Percentiles rank a stretch among this genome's conserved stretches.
These are phyloP conservation scores for Terfezia boudieri DNA, from an alignment of 495 filamentous ascomycete genomes.

Conservation along the genomic window DNA sequence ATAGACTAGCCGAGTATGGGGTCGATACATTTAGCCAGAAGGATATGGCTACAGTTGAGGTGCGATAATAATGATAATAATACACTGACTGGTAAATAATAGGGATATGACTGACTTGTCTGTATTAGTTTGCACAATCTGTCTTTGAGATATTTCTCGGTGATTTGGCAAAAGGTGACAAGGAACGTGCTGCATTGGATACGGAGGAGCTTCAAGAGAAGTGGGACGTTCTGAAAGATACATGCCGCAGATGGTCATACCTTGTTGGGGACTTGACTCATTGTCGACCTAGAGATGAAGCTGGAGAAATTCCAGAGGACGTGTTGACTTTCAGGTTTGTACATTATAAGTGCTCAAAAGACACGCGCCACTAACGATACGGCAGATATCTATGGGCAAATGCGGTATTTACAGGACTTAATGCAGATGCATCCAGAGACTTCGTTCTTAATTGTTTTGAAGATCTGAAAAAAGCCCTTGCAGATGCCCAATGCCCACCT, in stretches of 20 bases:
- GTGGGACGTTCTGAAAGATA: slow-evolving; percentile 40
- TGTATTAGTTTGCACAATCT: slow-evolving; percentile 39
- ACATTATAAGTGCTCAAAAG: slow-evolving; percentile 13
- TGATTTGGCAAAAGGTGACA: slow-evolving; percentile 11
- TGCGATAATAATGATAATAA: not conserved
- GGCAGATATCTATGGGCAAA: slow-evolving; percentile 63
- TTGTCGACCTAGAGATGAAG: slow-evolving; percentile 12
- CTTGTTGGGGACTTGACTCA: slow-evolving; percentile 41
- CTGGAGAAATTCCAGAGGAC: slow-evolving; percentile 21
- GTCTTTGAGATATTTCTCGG: slow-evolving; percentile 74
- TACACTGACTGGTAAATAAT: not conserved
- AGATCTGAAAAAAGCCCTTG: slow-evolving; percentile 35
- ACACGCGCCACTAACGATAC: slow-evolving; percentile 19
- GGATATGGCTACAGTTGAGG: slow-evolving; percentile 15
- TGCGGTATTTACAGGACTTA: slow-evolving; percentile 47
- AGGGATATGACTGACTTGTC: not conserved
- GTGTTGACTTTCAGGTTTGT: slow-evolving; percentile 26
- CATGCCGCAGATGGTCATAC: slow-evolving; percentile 51
- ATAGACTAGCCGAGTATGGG: not conserved
- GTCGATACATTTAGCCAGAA: slow-evolving; percentile 5
- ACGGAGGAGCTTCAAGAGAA: slow-evolving; percentile 30
- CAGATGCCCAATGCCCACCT: slow-evolving; percentile 19
- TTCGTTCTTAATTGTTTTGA: slow-evolving; percentile 63
- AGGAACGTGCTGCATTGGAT: slow-evolving; percentile 7
- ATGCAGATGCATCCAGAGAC: slow-evolving; percentile 44